phyloP scores from a whole-genome alignment of 1,284 basidiomycete species.

The Apiotrichum mycotoxinovorans region DNA sequence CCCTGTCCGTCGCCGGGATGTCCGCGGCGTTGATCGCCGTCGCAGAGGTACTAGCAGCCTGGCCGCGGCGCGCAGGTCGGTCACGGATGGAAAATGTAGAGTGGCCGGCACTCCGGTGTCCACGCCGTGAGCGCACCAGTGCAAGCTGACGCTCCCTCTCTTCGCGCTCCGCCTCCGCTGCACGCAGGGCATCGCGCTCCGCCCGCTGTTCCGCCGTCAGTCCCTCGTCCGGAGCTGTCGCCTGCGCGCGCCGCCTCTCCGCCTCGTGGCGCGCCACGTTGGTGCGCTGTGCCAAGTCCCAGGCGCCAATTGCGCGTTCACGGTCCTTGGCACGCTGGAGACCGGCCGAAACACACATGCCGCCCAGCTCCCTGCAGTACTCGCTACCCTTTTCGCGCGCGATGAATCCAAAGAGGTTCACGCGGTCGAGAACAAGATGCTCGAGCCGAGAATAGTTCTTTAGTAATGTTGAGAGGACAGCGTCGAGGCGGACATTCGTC shows the following conservation, averaged over 20 bases:
- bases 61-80: constrained; percentile 23
- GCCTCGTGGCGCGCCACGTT: constrained; percentile 30
- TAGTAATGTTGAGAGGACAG: constrained; percentile 39
- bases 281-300: constrained; percentile 40
- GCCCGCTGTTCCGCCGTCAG: constrained; percentile 12
- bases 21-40: constrained; percentile 17
- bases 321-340: constrained; percentile 45
- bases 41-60: constrained; percentile 8
- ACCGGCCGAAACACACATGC: constrained; percentile 38
- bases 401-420: constrained; percentile 50
- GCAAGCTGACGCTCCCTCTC: constrained; percentile 33
- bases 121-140: constrained; percentile 35
- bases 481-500: constrained; percentile 49
- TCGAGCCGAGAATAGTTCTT: constrained; percentile 36
- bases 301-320: constrained; percentile 42
- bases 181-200: constrained; percentile 15
- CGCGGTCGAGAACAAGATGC: constrained; percentile 50
- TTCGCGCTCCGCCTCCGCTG: constrained; percentile 20
- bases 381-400: constrained; percentile 44
- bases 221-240: constrained; percentile 4
- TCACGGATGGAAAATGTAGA: constrained; percentile 47
- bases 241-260: constrained; percentile 15
- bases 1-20: constrained; percentile 35
- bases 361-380: constrained; percentile 43
- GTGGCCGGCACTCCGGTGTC: constrained; percentile 44